phyloP scores from a whole-genome alignment of 805 yeast species.

The Priceomyces castillae region DNA sequence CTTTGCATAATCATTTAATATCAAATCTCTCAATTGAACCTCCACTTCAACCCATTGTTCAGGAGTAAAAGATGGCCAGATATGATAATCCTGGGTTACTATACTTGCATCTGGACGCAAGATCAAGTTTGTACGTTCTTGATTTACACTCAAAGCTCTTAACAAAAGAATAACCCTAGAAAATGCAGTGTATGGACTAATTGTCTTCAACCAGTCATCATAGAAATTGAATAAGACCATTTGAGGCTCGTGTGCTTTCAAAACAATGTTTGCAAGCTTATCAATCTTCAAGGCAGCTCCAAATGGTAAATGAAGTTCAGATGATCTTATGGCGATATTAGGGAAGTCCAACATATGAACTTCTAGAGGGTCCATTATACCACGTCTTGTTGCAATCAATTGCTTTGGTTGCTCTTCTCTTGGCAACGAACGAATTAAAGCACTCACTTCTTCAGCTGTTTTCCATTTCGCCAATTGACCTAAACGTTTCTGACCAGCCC shows the following conservation, averaged over 20 bases:
- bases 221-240: conserved; percentile 88
- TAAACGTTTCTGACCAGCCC: conserved; percentile 95
- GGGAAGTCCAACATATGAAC: conserved; percentile 98
- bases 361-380: conserved; percentile 90
- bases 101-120: conserved; percentile 72
- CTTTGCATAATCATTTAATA: conserved; percentile 78
- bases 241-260: conserved; percentile 87
- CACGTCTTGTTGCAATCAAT: conserved; percentile 83
- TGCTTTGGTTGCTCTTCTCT: conserved; percentile 94
- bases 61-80: conserved; percentile 89
- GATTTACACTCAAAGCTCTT: conserved; percentile 75
- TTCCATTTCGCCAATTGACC: conserved; percentile 97
- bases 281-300: conserved; percentile 80
- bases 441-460: conserved; percentile 96
- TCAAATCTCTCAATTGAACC: conserved; percentile 80
- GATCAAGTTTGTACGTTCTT: conserved; percentile 71
- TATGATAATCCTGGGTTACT: conserved; percentile 69
- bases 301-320: conserved; percentile 88
- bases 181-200: conserved; percentile 91
- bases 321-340: conserved; percentile 80
- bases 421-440: conserved; percentile 82
- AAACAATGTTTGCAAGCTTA: conserved; percentile 71
- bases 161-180: conserved; percentile 81
- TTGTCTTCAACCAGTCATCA: conserved; percentile 87
- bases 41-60: conserved; percentile 94